Evolutionary conservation across 768 basidiomycete species (phyloP), one percentile per base, ranked within the genome.

Genomic region (Termitomyces sp.): DNA sequence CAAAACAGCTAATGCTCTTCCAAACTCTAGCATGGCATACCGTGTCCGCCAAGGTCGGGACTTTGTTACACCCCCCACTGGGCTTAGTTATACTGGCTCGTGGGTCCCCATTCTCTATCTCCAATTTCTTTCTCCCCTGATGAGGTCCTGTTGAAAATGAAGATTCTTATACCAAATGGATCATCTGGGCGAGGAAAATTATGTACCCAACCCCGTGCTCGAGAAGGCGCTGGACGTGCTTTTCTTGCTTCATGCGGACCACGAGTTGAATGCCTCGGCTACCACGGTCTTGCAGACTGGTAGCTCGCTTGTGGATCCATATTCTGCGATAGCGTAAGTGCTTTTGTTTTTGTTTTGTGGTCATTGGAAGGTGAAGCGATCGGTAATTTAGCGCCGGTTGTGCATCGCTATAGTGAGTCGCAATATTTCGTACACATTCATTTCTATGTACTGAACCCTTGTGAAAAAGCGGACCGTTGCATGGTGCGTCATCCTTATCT

Each of bases 81-180:
- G 89, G 0, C 78, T 94, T 52, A 89, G 86, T 66, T 95, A 95
- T 64, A 84, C 93, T 4, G 92, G 86, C 70, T 89, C 89, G 89
- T 90, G 66, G 64, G 84, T 77, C 44, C 30, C 51, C 5, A 12
- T 12, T 33, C n/a, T 20, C 6, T 43, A 39, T 37, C 14, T 0
- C 37, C 32, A 22, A 18, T 26, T 16, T 16, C 27, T 18, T 14
- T 52, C n/a, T 7, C 52, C 27, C 34, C 57, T 52, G n/a, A 59
- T 37, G 36, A 45, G 9, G 24, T 34, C 14, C 45, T 24, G 52
- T 47, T 40, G 39, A 50, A 13, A 32, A 26, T 4, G 24, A 60
- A 91, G 88, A 7, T 96, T 95, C 78, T 71, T 96, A 50, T 96
- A 93, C 73, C 90, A 94, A 74, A 88, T 95, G 80, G 93, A 95